Evolutionary conservation across 164 flowering plant species (phyloP).

Genomic region (Vitis riparia): DNA sequence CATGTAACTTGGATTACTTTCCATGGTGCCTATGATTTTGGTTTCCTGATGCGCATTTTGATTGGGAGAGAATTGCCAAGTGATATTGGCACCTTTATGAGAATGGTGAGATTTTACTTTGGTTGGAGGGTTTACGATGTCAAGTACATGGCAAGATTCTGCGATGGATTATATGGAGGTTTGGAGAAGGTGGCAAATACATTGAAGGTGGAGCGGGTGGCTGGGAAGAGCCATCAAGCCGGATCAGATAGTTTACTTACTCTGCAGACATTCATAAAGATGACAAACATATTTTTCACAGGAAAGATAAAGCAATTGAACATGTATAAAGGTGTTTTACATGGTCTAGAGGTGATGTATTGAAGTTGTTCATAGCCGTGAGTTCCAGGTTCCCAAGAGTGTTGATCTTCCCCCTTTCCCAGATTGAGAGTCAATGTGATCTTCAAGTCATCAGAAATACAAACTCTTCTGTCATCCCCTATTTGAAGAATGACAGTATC

Average conservation of each 20-base stretch:
- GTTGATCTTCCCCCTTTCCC: slow-evolving; percentile 86
- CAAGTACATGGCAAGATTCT: slow-evolving; percentile 25
- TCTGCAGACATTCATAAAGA: no score
- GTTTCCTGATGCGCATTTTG: slow-evolving; percentile 25
- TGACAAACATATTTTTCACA: no score
- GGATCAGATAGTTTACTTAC: no score
- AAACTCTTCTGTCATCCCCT: slow-evolving; percentile 67
- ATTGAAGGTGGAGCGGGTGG: slow-evolving; percentile 22
- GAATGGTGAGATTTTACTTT: slow-evolving; percentile 6
- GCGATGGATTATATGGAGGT: slow-evolving; percentile 28
- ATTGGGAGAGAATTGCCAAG: slow-evolving; percentile 16
- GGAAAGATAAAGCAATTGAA: no score
- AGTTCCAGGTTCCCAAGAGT: slow-evolving; percentile 83
- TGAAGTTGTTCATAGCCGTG: no score
- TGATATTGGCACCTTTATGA: slow-evolving; percentile 7
- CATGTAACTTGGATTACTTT: slow-evolving; percentile 25
- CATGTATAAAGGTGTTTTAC: no score
- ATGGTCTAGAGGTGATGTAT: no score
- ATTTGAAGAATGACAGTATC: slow-evolving; percentile 24
- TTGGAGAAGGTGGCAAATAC: slow-evolving; percentile 26
- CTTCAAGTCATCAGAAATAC: slow-evolving; percentile 77
- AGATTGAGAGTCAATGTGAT: slow-evolving; percentile 90
- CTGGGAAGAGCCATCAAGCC: slow-evolving; percentile 32
- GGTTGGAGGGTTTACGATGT: slow-evolving; percentile 27
- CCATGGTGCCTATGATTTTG: slow-evolving; percentile 36